These are phyloP conservation scores for Teratosphaeriaceae sp. DNA, from an alignment of 2,329 filamentous ascomycete species.

Conservation along the genomic window DNA sequence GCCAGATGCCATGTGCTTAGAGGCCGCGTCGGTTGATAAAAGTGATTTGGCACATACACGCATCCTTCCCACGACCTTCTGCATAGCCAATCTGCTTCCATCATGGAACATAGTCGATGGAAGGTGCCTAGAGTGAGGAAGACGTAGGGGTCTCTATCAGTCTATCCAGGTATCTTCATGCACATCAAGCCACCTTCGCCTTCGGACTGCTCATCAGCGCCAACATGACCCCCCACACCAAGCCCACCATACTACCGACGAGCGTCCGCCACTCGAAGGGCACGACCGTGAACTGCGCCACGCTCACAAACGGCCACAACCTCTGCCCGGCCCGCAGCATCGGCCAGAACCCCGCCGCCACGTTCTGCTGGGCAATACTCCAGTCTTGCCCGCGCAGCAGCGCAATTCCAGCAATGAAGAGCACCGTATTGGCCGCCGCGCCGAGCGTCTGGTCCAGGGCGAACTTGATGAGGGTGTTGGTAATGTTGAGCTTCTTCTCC, in stretches of 20 bases:
- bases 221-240: slow-evolving; percentile 70
- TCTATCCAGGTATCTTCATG: not conserved
- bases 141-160: not conserved
- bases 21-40: not conserved
- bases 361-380: slow-evolving; percentile 12
- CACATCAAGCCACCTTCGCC: not conserved
- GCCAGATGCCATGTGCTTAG: not conserved
- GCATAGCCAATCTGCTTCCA: too few species aligned
- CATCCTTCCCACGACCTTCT: too few species aligned
- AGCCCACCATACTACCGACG: slow-evolving; percentile 63
- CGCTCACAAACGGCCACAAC: slow-evolving; percentile 64
- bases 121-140: too few species aligned
- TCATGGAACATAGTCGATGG: too few species aligned
- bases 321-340: slow-evolving; percentile 64
- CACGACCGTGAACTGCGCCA: slow-evolving; percentile 64
- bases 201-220: slow-evolving; percentile 43
- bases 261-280: slow-evolving; percentile 66
- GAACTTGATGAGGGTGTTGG: slow-evolving; percentile 62
- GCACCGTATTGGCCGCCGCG: slow-evolving; percentile 56
- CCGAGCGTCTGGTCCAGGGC: slow-evolving; percentile 63
- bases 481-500: slow-evolving; percentile 40
- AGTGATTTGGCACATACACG: too few species aligned
- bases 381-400: slow-evolving; percentile 40
- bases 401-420: slow-evolving; percentile 56
- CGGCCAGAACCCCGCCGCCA: slow-evolving; percentile 30